These are phyloP conservation scores for Tinospora cordifolia DNA, from an alignment of 164 flowering plant species.

Conservation along the genomic window DNA sequence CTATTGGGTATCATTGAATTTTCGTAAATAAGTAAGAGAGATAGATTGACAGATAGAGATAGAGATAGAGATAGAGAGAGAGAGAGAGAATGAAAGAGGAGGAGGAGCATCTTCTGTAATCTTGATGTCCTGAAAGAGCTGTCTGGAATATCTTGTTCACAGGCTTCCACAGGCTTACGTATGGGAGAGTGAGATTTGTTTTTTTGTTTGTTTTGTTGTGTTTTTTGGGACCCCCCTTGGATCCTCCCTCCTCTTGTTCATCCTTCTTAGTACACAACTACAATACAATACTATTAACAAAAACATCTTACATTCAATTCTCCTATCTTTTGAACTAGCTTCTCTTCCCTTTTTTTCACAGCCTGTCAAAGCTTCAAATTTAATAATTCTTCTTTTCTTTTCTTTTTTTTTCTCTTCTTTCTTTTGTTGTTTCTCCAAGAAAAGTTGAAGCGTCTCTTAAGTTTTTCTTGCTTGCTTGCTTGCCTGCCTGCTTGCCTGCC, in stretches of 20 bases:
- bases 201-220: slow-evolving; percentile 20
- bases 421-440: slow-evolving; percentile 35
- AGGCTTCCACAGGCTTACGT: slow-evolving; percentile 28
- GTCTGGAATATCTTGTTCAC: slow-evolving; percentile 54
- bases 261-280: slow-evolving; percentile 11
- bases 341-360: slow-evolving; percentile 28
- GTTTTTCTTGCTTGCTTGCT: slow-evolving; percentile 8
- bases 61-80: neutral
- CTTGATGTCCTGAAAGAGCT: slow-evolving; percentile 24
- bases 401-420: neutral
- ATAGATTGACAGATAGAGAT: neutral
- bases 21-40: slow-evolving; percentile 7
- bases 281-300: slow-evolving; percentile 9
- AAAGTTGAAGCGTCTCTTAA: slow-evolving; percentile 13
- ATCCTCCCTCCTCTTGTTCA: slow-evolving; percentile 6
- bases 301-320: slow-evolving; percentile 3
- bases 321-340: slow-evolving; percentile 13
- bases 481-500: slow-evolving; percentile 3
- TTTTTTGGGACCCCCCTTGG: slow-evolving; percentile 23
- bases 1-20: slow-evolving; percentile 23
- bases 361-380: slow-evolving; percentile 47
- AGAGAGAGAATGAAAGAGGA: slow-evolving; percentile 6
- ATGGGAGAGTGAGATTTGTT: slow-evolving; percentile 30
- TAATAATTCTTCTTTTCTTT: slow-evolving; percentile 27
- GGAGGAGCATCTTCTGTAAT: slow-evolving; percentile 19